Conservation (phyloP, 1,284 basidiomycete genomes). For the Rhodotorula mucilaginosa region DNA sequence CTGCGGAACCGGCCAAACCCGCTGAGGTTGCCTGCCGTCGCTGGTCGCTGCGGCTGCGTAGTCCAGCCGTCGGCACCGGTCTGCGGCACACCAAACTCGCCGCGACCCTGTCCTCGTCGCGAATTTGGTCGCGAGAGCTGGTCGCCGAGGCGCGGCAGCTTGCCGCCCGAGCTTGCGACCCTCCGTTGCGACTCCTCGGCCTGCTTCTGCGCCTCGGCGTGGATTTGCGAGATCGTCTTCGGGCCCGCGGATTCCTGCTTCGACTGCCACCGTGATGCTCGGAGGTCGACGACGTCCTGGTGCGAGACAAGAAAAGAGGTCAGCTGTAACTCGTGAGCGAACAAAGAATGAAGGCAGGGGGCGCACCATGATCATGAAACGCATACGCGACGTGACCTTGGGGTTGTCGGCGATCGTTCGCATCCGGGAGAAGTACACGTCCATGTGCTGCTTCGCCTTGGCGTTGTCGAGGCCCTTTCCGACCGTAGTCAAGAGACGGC, state of each 20-base stretch:
- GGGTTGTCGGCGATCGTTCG: conserved; percentile 70
- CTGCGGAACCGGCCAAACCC: conserved; percentile 75
- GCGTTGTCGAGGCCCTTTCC: conserved; percentile 73
- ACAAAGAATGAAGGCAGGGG: not conserved
- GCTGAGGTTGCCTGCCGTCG: conserved; percentile 81
- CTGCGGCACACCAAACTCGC: conserved; percentile 50
- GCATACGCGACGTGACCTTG: conserved; percentile 80
- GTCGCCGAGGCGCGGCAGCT: conserved; percentile 47
- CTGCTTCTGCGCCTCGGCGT: conserved; percentile 73
- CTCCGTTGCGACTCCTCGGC: conserved; percentile 65
- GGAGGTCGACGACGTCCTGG: conserved; percentile 84
- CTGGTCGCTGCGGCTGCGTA: conserved; percentile 59
- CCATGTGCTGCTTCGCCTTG: conserved; percentile 80
- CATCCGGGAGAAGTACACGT: conserved; percentile 90
- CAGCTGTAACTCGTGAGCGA: conserved; percentile 6
- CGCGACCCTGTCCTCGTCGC: conserved; percentile 76
- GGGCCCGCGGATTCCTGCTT: conserved; percentile 75
- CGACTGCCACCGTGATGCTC: conserved; percentile 74
- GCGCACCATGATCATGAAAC: conserved; percentile 88
- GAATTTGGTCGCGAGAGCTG: conserved; percentile 77
- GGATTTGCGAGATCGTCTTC: conserved; percentile 82
- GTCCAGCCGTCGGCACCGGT: conserved; percentile 74
- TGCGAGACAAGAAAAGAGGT: conserved; percentile 28
- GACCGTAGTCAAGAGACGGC: conserved; percentile 86
- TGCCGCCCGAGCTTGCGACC: conserved; percentile 52